Evolutionary conservation across 495 filamentous ascomycete genomes (phyloP).

Genomic region (Xylaria scruposa): DNA sequence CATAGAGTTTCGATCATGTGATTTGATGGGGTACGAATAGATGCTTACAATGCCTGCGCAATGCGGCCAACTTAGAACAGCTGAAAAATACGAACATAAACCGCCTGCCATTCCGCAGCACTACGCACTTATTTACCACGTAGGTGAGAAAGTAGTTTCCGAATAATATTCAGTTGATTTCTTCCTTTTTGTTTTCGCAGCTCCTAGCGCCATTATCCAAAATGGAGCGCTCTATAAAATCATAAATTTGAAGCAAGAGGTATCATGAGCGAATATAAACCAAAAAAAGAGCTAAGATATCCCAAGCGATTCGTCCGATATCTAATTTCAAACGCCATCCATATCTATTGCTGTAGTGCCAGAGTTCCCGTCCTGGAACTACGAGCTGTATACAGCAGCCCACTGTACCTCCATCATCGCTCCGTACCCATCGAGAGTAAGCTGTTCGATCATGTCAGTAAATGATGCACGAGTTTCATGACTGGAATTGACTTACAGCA

Average conservation of each 20-base stretch:
- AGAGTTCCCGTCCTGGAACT: slow-evolving; percentile 14
- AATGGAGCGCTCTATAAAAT: neutral
- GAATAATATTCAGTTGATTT: neutral
- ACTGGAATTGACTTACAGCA: slow-evolving; percentile 35
- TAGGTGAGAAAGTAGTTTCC: neutral
- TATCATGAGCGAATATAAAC: slow-evolving; percentile 28
- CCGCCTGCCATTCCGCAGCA: neutral
- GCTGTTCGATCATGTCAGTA: slow-evolving; percentile 27
- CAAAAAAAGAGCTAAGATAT: neutral
- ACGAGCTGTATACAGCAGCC: slow-evolving; percentile 50
- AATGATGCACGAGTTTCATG: neutral
- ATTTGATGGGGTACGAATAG: neutral
- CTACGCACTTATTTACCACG: neutral
- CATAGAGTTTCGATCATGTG: no score
- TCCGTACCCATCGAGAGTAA: slow-evolving; percentile 50
- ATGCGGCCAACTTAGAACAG: slow-evolving; percentile 4
- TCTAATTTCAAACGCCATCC: slow-evolving; percentile 21
- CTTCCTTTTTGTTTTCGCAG: neutral
- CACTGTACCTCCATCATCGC: slow-evolving; percentile 60
- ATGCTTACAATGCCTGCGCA: neutral
- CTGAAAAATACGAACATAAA: slow-evolving; percentile 21
- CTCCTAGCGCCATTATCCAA: slow-evolving; percentile 8
- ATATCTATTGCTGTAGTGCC: neutral
- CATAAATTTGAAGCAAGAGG: slow-evolving; percentile 22
- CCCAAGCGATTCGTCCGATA: neutral